Conservation (phyloP, 306 rosid species). For the Hippophae tibetana region DNA sequence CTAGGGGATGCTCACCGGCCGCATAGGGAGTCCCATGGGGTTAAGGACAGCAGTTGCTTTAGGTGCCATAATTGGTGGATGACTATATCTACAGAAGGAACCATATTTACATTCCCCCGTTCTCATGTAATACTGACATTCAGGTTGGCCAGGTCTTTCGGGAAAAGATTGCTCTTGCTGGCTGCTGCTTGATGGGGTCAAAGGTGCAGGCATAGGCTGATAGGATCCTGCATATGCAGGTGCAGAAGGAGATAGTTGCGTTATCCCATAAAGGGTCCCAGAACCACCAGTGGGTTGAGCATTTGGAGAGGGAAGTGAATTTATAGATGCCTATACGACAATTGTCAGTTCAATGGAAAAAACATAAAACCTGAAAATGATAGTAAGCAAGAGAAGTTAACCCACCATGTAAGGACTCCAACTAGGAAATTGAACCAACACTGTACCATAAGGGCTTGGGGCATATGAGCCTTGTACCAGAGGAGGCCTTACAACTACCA, state of each 20-base stretch:
- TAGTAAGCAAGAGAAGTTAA: constrained; percentile 17
- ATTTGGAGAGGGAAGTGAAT: constrained; percentile 58
- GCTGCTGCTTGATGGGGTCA: constrained; percentile 49
- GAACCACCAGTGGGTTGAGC: constrained; percentile 48
- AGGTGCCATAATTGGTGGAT: constrained; percentile 50
- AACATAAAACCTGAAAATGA: constrained; percentile 14
- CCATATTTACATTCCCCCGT: constrained; percentile 98
- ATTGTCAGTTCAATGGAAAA: constrained; percentile 24
- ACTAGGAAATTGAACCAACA: constrained; percentile 58
- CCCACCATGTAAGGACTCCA: constrained; percentile 85
- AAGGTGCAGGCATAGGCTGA: constrained; percentile 48
- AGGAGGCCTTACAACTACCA: constrained; percentile 76
- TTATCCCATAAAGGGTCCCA: constrained; percentile 53
- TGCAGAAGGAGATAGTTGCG: constrained; percentile 47
- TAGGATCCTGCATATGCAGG: constrained; percentile 48
- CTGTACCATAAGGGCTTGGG: constrained; percentile 67
- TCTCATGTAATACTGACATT: constrained; percentile 83
- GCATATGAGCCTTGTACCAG: constrained; percentile 62
- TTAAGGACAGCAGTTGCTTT: constrained; percentile 47
- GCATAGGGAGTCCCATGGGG: constrained; percentile 79
- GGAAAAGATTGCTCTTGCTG: constrained; percentile 75
- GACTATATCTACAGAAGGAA: constrained; percentile 93
- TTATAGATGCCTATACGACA: constrained; percentile 53
- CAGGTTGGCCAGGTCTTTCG: constrained; percentile 90
- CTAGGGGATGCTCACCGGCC: constrained; percentile 60